Conservation (phyloP, 805 yeast genomes). For the Pichia eremophila region DNA sequence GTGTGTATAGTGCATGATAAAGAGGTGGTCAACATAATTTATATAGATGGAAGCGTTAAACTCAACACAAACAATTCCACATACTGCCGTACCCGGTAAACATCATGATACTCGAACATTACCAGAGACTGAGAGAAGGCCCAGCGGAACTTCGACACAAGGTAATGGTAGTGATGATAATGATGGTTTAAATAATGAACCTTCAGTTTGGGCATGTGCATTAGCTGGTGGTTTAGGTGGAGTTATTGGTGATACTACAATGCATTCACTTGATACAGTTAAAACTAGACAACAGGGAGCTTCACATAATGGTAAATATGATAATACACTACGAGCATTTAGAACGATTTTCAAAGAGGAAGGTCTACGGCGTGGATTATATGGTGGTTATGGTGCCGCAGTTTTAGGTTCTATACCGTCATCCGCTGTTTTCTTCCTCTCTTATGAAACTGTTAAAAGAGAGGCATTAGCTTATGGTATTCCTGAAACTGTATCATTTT, state of each 20-base stretch:
- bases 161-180: too few relatives aligned
- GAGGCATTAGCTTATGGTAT: conserved; percentile 20
- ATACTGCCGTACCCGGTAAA: not conserved
- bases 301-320: conserved; percentile 55
- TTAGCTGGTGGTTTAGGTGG: conserved; percentile 96
- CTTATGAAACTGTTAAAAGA: conserved; percentile 79
- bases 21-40: too few relatives aligned
- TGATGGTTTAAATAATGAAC: conserved; percentile 7
- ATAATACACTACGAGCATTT: conserved; percentile 68
- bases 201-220: conserved; percentile 52
- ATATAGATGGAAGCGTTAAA: not conserved
- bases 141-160: too few relatives aligned
- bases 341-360: conserved; percentile 69
- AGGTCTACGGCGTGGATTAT: conserved; percentile 76
- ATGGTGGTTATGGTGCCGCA: conserved; percentile 90
- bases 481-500: conserved; percentile 73
- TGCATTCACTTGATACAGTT: conserved; percentile 96
- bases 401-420: conserved; percentile 89
- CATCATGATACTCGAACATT: too few relatives aligned
- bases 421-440: conserved; percentile 87
- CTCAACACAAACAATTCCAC: conserved; percentile 7
- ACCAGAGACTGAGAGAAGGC: too few relatives aligned
- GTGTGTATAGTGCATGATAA: too few relatives aligned
- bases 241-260: conserved; percentile 77
- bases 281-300: conserved; percentile 98